phyloP scores from a whole-genome alignment of 441 rosid genomes.

The Lepidium campestre region DNA sequence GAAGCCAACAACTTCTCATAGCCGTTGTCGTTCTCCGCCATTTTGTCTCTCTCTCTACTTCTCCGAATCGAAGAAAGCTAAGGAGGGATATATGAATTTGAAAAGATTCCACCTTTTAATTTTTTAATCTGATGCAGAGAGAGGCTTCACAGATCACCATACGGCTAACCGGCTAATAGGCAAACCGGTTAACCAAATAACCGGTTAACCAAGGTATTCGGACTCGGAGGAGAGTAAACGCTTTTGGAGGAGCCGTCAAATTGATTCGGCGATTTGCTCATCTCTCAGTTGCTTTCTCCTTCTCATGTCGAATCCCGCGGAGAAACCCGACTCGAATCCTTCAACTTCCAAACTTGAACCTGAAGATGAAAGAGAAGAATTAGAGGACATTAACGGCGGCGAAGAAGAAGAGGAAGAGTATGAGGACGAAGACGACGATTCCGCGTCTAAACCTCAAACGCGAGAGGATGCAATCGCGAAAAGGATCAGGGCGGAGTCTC shows the following conservation, averaged over 20 bases:
- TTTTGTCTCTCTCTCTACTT: background rate
- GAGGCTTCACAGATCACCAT: background rate
- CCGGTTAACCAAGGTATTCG: background rate
- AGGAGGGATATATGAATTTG: slow-evolving; percentile 18
- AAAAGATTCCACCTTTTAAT: slow-evolving; percentile 8
- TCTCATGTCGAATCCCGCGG: slow-evolving; percentile 26
- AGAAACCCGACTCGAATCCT: slow-evolving; percentile 31
- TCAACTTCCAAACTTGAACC: slow-evolving; percentile 23
- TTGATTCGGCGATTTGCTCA: slow-evolving; percentile 4
- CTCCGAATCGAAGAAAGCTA: background rate
- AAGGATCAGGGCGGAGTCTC: slow-evolving; percentile 37
- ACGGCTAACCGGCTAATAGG: background rate
- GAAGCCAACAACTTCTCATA: slow-evolving; percentile 54
- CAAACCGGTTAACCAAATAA: background rate
- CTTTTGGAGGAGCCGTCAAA: slow-evolving; percentile 20
- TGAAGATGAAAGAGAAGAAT: slow-evolving; percentile 19
- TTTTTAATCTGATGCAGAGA: background rate
- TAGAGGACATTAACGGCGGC: slow-evolving; percentile 24
- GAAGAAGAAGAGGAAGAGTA: slow-evolving; percentile 36
- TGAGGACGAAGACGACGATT: slow-evolving; percentile 26
- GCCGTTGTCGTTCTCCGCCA: slow-evolving; percentile 30
- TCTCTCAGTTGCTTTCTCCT: slow-evolving; percentile 7
- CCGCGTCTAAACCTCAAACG: slow-evolving; percentile 19
- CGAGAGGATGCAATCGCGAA: slow-evolving; percentile 15
- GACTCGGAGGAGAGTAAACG: background rate